Evolutionary conservation across 768 basidiomycete genomes (phyloP), one percentile per base, ranked within the genome.

Genomic region (Boletus speciosus): DNA sequence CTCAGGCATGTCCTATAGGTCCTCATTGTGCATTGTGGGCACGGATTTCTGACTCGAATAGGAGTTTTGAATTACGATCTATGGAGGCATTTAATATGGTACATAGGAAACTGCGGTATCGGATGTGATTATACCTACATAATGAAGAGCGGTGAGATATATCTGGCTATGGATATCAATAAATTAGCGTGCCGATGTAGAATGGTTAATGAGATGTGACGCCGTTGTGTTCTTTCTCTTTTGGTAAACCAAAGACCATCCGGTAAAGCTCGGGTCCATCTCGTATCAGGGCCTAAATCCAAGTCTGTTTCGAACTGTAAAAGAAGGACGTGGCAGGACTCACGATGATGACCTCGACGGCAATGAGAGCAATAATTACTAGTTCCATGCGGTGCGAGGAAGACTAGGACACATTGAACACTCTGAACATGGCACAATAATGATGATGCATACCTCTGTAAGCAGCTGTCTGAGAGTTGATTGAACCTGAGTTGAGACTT

Each of bases 311-410:
- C 53, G 27, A 35, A 21, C 16, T 7, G 21, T 15, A 7, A 29
- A 45, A 3, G 2, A 37, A 19, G 23, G 40, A 5, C 5, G 1
- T 35, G 16, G 19, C 7, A 42, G 29, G 34, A 74, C 85, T 66
- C 63, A 94, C 93, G 47, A 97, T 88, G 62, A 93, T 77, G n/a
- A 94, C 93, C 70, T 96, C 93, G 11, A 97, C 92, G 0, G 94
- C 91, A 64, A 98, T 97, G 46, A 98, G 85, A 1, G 83, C 79
- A 60, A 98, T 98, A 67, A 98, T 98, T 57, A 98, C 89, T 5
- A 96, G 76, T 72, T 98, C 96, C 89, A 98, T 94, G 2, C 89
- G 84, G 64, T 97, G 92, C 3, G 80, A 82, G 5, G 90, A 91
- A 4, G 92, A 90, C 90, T 96, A 62, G n/a, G 10, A 56, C 46